Evolutionary conservation across 345 rosid species (phyloP), one percentile per base, ranked within the genome.

Genomic region (Erysimum cheiranthoides): DNA sequence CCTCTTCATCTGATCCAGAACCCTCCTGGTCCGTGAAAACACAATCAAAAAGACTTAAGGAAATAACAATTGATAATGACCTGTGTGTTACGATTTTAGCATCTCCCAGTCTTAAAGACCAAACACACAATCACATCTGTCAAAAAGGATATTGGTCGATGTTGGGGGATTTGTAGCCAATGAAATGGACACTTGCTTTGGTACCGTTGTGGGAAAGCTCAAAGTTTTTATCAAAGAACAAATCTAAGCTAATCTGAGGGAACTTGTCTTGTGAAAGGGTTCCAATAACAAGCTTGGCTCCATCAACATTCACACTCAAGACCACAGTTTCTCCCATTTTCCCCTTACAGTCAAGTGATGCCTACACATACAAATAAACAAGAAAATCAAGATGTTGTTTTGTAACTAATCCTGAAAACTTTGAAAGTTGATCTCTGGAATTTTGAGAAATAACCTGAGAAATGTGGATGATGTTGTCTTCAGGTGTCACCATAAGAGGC

Each of bases 141-240:
- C 3, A 59, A 25, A 57, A 71, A 71, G 75, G 67, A 71, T 74
- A 58, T 31, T 35, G 56, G 0, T 73, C 79, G 8, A 67, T 18
- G 80, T 70, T 60, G 14, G 83, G 78, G 10, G 90, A 71, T 64
- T 58, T 81, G 78, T 90, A 92, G 12, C 97, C 96, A 63, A 82
- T 17, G 21, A 92, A 85, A 74, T 77, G 85, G 18, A 90, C 80
- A 17, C 82, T 86, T 18, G 85, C 93, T 45, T 46, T 75, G 73
- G 57, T 21, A 49, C 43, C 16, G 71, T 76, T 86, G 86, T 90
- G 96, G 13, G 91, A 92, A 10, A 92, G 88, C 78, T 86, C 91
- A 76, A 90, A 90, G 75, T 86, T 90, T 52, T 79, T 85, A 70
- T 90, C 92, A 49, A 92, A 90, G 11, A 90, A 88, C 27, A 92